phyloP scores from a whole-genome alignment of 1,139 yeast genomes.

The Sugiyamaella xylanicola region DNA sequence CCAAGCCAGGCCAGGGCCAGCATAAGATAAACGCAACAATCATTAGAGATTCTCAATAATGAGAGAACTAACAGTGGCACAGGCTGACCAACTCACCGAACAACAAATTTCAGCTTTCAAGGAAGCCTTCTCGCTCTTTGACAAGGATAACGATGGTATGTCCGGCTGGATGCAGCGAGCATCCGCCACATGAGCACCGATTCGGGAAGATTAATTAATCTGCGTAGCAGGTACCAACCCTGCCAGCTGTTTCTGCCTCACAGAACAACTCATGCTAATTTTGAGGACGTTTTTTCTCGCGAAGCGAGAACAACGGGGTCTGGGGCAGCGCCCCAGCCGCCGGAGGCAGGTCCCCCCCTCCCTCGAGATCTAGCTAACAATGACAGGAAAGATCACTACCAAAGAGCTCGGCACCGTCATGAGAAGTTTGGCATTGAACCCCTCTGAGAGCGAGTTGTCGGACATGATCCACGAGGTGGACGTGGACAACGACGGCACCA shows the following conservation, averaged over 20 bases:
- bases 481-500: slow-evolving; percentile 90
- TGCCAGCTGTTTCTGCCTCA: too few relatives aligned
- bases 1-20: too few relatives aligned
- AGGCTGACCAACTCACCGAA: slow-evolving; percentile 87
- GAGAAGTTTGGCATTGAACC: slow-evolving; percentile 97
- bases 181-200: too few relatives aligned
- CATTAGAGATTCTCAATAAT: too few relatives aligned
- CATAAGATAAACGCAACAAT: too few relatives aligned
- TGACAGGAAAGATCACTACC: slow-evolving; percentile 71
- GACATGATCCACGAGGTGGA: slow-evolving; percentile 98
- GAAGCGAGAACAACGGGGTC: background rate
- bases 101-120: slow-evolving; percentile 96
- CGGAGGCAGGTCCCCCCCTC: background rate
- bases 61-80: background rate
- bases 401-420: slow-evolving; percentile 96
- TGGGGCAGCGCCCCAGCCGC: background rate
- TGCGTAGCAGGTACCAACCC: too few relatives aligned
- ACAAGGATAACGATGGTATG: slow-evolving; percentile 91
- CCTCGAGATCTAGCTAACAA: background rate
- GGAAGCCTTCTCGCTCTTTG: slow-evolving; percentile 96
- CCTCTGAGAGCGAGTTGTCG: slow-evolving; percentile 91
- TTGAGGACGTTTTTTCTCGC: too few relatives aligned
- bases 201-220: too few relatives aligned
- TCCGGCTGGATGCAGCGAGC: too few relatives aligned
- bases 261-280: too few relatives aligned